Conservation (phyloP, 257 asterid genomes). For the Rhazya stricta region DNA sequence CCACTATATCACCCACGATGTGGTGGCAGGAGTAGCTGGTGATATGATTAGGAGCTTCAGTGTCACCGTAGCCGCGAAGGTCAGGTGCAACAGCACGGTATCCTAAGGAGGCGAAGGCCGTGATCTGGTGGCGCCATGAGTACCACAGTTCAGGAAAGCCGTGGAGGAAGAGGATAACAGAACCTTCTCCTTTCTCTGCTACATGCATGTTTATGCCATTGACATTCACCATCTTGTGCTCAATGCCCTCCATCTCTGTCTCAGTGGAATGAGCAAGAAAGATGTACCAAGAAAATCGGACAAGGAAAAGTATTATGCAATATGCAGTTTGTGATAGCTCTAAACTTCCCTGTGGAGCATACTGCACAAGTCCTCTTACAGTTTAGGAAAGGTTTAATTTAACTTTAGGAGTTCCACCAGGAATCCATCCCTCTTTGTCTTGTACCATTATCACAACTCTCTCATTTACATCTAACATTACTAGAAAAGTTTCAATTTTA, state of each 20-base stretch:
- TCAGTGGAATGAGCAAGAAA: neutral
- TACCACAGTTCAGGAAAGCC: constrained; percentile 95
- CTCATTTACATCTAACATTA: too few relatives aligned
- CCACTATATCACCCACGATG: constrained; percentile 74
- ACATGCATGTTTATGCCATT: constrained; percentile 86
- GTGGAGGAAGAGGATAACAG: constrained; percentile 69
- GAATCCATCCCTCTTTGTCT: too few relatives aligned
- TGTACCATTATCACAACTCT: too few relatives aligned
- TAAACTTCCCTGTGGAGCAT: too few relatives aligned
- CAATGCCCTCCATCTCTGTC: constrained; percentile 42
- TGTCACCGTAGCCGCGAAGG: constrained; percentile 77
- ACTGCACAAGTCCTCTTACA: too few relatives aligned
- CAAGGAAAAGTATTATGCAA: neutral
- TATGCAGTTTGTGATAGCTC: neutral
- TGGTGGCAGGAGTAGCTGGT: constrained; percentile 54
- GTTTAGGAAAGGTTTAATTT: too few relatives aligned
- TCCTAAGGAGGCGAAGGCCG: constrained; percentile 52
- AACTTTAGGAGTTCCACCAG: too few relatives aligned
- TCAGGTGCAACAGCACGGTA: constrained; percentile 90
- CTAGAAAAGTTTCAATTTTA: too few relatives aligned
- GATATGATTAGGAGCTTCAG: constrained; percentile 48
- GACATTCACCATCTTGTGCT: constrained; percentile 46
- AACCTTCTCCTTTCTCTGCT: constrained; percentile 70
- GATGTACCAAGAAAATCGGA: too few relatives aligned
- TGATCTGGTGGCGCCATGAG: constrained; percentile 88